These are phyloP conservation scores for Mrakia hoshinonis DNA, from an alignment of 768 basidiomycete species.

Conservation along the genomic window DNA sequence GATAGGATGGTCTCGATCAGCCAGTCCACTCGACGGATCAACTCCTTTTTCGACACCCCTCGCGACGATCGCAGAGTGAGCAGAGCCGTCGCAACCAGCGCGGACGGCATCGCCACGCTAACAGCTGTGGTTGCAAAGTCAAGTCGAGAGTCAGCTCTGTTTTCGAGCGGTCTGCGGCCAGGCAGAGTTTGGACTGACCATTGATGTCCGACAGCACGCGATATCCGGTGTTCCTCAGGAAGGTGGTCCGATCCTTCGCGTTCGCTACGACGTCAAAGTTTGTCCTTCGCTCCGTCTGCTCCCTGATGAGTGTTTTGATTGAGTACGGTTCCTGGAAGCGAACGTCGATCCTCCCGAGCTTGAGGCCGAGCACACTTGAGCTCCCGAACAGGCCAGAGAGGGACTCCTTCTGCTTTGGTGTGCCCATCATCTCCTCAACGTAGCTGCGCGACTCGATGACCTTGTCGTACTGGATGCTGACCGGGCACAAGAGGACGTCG, in stretches of 20 bases:
- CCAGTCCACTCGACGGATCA: slow-evolving; percentile 33
- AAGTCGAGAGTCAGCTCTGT: too few species aligned
- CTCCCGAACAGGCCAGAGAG: background rate
- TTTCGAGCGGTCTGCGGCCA: too few species aligned
- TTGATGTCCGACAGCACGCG: slow-evolving; percentile 33
- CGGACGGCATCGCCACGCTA: slow-evolving; percentile 33
- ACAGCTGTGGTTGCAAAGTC: too few species aligned
- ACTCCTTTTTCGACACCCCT: slow-evolving; percentile 33
- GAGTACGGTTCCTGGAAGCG: slow-evolving; percentile 34
- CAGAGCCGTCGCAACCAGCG: slow-evolving; percentile 32
- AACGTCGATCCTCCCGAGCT: slow-evolving; percentile 34
- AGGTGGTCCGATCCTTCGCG: slow-evolving; percentile 30
- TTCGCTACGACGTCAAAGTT: background rate
- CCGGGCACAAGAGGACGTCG: slow-evolving; percentile 9
- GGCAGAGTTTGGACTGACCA: slow-evolving; percentile 17
- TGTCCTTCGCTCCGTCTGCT: slow-evolving; percentile 29
- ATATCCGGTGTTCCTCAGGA: slow-evolving; percentile 32
- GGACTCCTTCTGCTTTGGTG: slow-evolving; percentile 34
- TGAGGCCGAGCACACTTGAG: slow-evolving; percentile 12
- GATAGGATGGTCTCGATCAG: slow-evolving; percentile 30
- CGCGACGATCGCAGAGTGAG: slow-evolving; percentile 32
- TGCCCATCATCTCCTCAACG: slow-evolving; percentile 33
- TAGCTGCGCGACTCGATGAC: slow-evolving; percentile 26
- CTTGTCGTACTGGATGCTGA: slow-evolving; percentile 33
- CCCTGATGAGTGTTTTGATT: slow-evolving; percentile 30